phyloP scores from a whole-genome alignment of 2,329 filamentous ascomycete species.

The Cladorrhinum sp. region DNA sequence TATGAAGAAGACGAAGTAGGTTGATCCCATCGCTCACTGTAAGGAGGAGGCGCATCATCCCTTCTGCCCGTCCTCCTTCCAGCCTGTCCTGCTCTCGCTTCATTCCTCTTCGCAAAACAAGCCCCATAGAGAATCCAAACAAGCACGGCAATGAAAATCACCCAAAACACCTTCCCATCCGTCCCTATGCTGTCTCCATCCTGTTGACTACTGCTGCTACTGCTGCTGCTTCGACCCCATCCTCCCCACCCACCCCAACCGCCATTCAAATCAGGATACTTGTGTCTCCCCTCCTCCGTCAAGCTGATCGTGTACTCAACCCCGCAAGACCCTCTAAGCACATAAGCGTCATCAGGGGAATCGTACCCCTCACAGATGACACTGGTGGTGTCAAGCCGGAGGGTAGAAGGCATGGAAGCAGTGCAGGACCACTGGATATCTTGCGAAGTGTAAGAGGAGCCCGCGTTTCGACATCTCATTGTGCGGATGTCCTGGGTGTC shows the following conservation, averaged over 20 bases:
- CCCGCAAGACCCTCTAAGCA: conserved; percentile 89
- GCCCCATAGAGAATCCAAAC: conserved; percentile 61
- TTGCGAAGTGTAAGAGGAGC: conserved; percentile 71
- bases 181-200: conserved; percentile 30
- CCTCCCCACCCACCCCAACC: conserved; percentile 36
- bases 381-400: conserved; percentile 77
- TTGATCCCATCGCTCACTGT: conserved; percentile 35
- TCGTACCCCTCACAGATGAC: conserved; percentile 91
- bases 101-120: conserved; percentile 31
- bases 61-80: conserved; percentile 32
- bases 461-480: conserved; percentile 88
- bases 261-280: conserved; percentile 57
- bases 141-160: conserved; percentile 59
- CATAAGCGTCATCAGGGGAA: conserved; percentile 71
- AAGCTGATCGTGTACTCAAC: conserved; percentile 83
- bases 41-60: conserved; percentile 53
- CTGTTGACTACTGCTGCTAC: conserved; percentile 29
- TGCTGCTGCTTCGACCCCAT: conserved; percentile 30
- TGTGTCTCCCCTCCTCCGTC: conserved; percentile 71
- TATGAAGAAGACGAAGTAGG: conserved; percentile 3
- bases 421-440: conserved; percentile 91
- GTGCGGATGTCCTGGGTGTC: conserved; percentile 58
- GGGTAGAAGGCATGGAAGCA: conserved; percentile 55
- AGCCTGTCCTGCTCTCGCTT: conserved; percentile 31
- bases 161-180: conserved; percentile 52